These are phyloP conservation scores for Syzygium grande DNA, from an alignment of 345 rosid genomes.

Conservation along the genomic window DNA sequence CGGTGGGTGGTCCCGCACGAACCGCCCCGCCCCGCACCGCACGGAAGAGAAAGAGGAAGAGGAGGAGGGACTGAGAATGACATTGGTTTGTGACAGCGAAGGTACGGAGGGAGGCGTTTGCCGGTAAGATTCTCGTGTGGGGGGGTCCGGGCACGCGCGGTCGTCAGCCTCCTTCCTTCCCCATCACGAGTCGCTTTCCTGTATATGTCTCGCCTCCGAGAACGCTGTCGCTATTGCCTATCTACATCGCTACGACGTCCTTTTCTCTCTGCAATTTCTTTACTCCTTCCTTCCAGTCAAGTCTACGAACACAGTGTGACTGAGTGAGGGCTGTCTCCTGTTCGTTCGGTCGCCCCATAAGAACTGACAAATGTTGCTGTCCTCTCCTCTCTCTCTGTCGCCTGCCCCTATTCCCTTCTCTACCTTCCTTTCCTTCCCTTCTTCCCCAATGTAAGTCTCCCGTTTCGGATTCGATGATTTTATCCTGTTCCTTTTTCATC, in stretches of 20 bases:
- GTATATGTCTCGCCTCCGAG: not conserved
- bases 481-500: not conserved
- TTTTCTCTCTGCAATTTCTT: not conserved
- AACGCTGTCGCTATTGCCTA: not conserved
- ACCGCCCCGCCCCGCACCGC: not conserved
- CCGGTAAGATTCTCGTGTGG: not conserved
- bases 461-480: not conserved
- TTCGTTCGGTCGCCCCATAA: too few relatives aligned
- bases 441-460: not conserved
- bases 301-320: not conserved
- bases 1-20: not conserved
- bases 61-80: not conserved
- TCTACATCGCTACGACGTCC: not conserved
- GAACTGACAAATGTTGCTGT: not conserved
- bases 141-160: not conserved
- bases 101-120: not conserved
- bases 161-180: not conserved
- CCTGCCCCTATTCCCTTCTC: not conserved
- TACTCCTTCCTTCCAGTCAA: not conserved
- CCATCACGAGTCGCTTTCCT: not conserved
- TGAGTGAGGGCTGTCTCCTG: not conserved
- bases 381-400: not conserved
- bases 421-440: not conserved
- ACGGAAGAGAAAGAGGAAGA: not conserved
- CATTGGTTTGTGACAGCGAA: not conserved